These are phyloP conservation scores for Fomitopsis betulina DNA, from an alignment of 1,284 basidiomycete species.

Conservation along the genomic window DNA sequence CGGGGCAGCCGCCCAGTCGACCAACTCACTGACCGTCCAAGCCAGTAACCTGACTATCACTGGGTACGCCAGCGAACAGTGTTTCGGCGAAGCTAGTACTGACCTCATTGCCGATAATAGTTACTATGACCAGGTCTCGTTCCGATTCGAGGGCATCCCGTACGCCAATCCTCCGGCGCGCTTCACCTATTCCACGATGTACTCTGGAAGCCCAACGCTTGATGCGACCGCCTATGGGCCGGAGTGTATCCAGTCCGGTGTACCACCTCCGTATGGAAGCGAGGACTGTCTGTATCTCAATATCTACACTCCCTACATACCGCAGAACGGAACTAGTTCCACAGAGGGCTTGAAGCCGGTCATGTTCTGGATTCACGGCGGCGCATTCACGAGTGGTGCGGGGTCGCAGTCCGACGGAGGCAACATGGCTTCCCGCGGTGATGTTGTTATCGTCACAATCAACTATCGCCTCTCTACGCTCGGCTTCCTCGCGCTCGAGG, in stretches of 20 bases:
- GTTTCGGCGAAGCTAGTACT: neutral
- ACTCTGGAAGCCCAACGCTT: slow-evolving; percentile 23
- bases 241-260: slow-evolving; percentile 25
- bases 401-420: slow-evolving; percentile 7
- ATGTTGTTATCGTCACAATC: slow-evolving; percentile 43
- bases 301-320: slow-evolving; percentile 38
- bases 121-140: slow-evolving; percentile 31
- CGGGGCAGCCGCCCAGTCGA: slow-evolving; percentile 14
- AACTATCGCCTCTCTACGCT: slow-evolving; percentile 42
- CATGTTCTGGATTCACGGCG: slow-evolving; percentile 43
- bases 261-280: slow-evolving; percentile 16
- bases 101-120: slow-evolving; percentile 11
- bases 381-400: slow-evolving; percentile 38
- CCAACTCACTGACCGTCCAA: slow-evolving; percentile 16
- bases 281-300: slow-evolving; percentile 42
- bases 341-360: slow-evolving; percentile 32
- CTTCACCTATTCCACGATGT: slow-evolving; percentile 29
- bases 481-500: slow-evolving; percentile 36
- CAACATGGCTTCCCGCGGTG: slow-evolving; percentile 14
- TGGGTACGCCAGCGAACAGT: slow-evolving; percentile 17
- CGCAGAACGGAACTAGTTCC: slow-evolving; percentile 12
- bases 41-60: slow-evolving; percentile 22
- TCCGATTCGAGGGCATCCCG: slow-evolving; percentile 34
- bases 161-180: slow-evolving; percentile 29
- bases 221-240: slow-evolving; percentile 29